Conservation (phyloP, 805 yeast species). For the Phaffomyces opuntiae region DNA sequence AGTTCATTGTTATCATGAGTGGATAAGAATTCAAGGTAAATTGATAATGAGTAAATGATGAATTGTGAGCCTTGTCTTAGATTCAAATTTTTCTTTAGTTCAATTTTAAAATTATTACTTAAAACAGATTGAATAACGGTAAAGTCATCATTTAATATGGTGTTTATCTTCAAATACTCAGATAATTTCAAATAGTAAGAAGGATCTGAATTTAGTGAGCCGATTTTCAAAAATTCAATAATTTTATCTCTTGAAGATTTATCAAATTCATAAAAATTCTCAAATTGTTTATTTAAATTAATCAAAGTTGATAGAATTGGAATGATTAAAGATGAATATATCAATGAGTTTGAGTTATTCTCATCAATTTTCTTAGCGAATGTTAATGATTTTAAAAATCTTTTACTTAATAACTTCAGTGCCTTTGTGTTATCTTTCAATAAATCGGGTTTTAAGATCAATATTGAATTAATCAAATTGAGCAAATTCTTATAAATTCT, state of each 20-base stretch:
- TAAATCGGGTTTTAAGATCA: slow-evolving; percentile 17
- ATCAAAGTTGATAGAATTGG: slow-evolving; percentile 43
- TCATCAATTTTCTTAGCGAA: slow-evolving; percentile 21
- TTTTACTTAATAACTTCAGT: slow-evolving; percentile 27
- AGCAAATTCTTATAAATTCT: slow-evolving; percentile 36
- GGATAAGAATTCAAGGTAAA: slow-evolving; percentile 14
- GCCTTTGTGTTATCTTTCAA: slow-evolving; percentile 14
- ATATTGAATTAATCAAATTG: slow-evolving; percentile 28
- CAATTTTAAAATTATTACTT: slow-evolving; percentile 20
- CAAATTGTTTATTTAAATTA: slow-evolving; percentile 36
- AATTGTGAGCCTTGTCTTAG: slow-evolving; percentile 26
- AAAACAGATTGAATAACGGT: slow-evolving; percentile 24
- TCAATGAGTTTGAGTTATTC: slow-evolving; percentile 28
- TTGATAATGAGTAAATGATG: slow-evolving; percentile 25
- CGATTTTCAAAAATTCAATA: slow-evolving; percentile 39
- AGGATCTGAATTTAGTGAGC: slow-evolving; percentile 48
- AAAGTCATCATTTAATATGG: slow-evolving; percentile 14
- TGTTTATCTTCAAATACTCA: slow-evolving; percentile 13
- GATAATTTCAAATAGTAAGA: slow-evolving; percentile 34
- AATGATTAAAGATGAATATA: slow-evolving; percentile 40
- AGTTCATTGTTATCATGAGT: neutral
- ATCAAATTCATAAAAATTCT: slow-evolving; percentile 47
- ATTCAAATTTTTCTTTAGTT: slow-evolving; percentile 23
- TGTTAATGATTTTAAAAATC: slow-evolving; percentile 27
- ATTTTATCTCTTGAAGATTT: slow-evolving; percentile 42